phyloP scores from a whole-genome alignment of 495 filamentous ascomycete species.

The Penicillium tannophilum region DNA sequence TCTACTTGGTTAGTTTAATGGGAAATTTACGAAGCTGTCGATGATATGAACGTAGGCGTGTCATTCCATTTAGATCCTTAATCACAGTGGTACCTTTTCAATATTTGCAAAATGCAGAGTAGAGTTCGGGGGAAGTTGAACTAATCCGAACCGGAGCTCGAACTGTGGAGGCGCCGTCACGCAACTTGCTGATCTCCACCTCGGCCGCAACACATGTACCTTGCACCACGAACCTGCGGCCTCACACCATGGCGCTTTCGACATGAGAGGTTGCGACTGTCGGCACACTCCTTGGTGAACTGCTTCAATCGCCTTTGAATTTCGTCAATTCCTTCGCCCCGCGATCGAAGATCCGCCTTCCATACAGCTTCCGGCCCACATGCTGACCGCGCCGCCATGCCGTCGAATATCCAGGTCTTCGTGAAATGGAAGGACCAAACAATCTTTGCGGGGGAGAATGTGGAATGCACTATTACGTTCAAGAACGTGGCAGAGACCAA shows the following conservation, averaged over 20 bases:
- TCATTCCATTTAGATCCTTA: neutral
- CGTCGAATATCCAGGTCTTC: conserved; percentile 84
- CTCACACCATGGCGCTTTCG: conserved; percentile 22
- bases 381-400: conserved; percentile 48
- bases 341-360: conserved; percentile 1
- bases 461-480: conserved; percentile 95
- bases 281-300: conserved; percentile 17
- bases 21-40: neutral
- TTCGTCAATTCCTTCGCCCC: conserved; percentile 18
- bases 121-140: conserved; percentile 1
- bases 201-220: conserved; percentile 18
- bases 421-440: conserved; percentile 89
- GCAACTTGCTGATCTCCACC: conserved; percentile 14
- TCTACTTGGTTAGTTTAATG: neutral
- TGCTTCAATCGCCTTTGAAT: conserved; percentile 9
- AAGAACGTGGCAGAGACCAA: conserved; percentile 71
- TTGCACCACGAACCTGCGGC: conserved; percentile 12
- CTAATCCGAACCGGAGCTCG: conserved; percentile 10
- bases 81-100: neutral
- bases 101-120: neutral
- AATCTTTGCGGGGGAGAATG: conserved; percentile 92
- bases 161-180: conserved; percentile 19
- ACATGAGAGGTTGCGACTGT: conserved; percentile 34
- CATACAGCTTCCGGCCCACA: conserved; percentile 26
- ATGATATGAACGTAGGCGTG: neutral